Base-by-base conservation (phyloP, 345 rosid genomes). In the Camelina sativa region DNA sequence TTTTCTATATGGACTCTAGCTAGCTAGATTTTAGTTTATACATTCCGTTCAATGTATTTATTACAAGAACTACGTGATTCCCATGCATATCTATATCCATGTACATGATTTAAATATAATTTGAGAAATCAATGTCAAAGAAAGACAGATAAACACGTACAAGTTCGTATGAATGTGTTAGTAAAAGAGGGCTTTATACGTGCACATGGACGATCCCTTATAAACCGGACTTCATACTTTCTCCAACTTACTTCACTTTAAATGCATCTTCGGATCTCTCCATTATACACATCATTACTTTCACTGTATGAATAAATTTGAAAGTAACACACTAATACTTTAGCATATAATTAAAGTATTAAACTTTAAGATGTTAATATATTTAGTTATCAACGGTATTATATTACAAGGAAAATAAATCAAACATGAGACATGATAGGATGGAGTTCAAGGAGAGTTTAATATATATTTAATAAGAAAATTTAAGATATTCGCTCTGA, bases 121-220 rank as follows among this genome's bases (percentile, higher is more conserved):
- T 9, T 50, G 12, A 63, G 28, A 11, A 9, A 46, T 44, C 56
- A 17, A 56, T 22, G 58, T 65, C 71, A 56, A 73, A 65, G 71
- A 13, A 44, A 56, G 58, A 38, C 9, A 46, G 13, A 32, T 41
- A 54, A 63, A 46, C 58, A 73, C 40, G 65, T 65, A 65, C 38
- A 65, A 46, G n/a, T 64, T 64, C 48, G 64, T 32, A 54, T 53
- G 63, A 43, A 62, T 44, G 19, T 74, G 58, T 17, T 11, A 19
- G 4, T 32, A 13, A 54, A 73, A 32, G 16, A 51, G 30, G 43
- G 22, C 28, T 62, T 30, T 22, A 44, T 28, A 38, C 19, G 37
- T 55, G 58, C 77, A 74, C 77, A 74, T 74, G 72, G 77, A 65
- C 59, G 59, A 46, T 65, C n/a, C 71, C 72, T 8, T 32, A 20